Evolutionary conservation across 208 protist genomes (phyloP).

Genomic region (Trypanosoma cruzi): DNA sequence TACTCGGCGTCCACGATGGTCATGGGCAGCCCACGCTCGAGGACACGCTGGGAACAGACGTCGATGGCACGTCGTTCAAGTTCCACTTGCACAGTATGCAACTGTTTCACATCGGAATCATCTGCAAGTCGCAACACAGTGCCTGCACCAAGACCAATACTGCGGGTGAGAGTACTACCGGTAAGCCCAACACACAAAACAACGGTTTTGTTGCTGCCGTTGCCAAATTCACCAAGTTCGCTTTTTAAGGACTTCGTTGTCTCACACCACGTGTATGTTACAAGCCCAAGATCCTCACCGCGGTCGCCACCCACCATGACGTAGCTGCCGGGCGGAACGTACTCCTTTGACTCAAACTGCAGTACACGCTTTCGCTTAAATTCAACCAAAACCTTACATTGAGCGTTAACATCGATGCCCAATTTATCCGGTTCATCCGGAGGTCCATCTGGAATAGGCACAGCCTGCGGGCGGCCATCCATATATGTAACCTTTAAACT

Average conservation of each 20-base stretch:
- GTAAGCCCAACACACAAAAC: slow-evolving; percentile 65
- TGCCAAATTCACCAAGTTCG: slow-evolving; percentile 2
- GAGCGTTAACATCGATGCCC: slow-evolving; percentile 50
- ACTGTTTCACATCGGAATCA: slow-evolving; percentile 63
- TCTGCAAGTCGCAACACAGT: slow-evolving; percentile 73
- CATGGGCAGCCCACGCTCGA: slow-evolving; percentile 86
- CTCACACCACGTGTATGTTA: slow-evolving; percentile 85
- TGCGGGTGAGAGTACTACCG: slow-evolving; percentile 56
- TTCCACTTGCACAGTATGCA: slow-evolving; percentile 75
- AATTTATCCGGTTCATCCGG: slow-evolving; percentile 49
- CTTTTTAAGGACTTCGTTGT: slow-evolving; percentile 1
- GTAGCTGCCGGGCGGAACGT: slow-evolving; percentile 79
- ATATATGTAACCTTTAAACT: slow-evolving; percentile 53
- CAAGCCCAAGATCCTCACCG: slow-evolving; percentile 86
- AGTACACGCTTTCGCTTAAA: slow-evolving; percentile 89
- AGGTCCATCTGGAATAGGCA: slow-evolving; percentile 36
- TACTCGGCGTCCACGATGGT: slow-evolving; percentile 92
- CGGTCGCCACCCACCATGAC: slow-evolving; percentile 89
- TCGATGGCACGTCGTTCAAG: slow-evolving; percentile 83
- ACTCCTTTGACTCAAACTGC: slow-evolving; percentile 79
- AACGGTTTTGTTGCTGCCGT: slow-evolving; percentile 10
- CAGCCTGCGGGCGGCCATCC: slow-evolving; percentile 60
- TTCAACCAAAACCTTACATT: slow-evolving; percentile 89
- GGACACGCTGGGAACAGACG: slow-evolving; percentile 75
- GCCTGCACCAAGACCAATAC: slow-evolving; percentile 75